phyloP scores from a whole-genome alignment of 2,329 filamentous ascomycete genomes.

The Neofusicoccum sp. region DNA sequence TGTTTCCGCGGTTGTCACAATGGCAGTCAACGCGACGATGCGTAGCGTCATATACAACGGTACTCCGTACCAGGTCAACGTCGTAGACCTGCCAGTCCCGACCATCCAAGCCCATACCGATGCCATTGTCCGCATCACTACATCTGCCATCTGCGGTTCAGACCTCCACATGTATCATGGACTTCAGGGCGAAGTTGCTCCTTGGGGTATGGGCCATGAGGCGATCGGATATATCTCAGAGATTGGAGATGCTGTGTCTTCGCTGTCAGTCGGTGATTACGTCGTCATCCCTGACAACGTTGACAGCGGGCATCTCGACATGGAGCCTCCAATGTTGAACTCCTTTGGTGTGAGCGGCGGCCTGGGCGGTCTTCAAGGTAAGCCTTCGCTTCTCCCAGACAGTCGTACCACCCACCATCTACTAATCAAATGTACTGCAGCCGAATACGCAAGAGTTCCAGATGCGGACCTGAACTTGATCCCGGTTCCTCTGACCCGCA shows the following conservation, averaged over 20 bases:
- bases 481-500: background rate
- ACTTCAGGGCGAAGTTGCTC: background rate
- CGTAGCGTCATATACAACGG: background rate
- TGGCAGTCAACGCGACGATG: conserved; percentile 1
- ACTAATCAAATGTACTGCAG: too few species aligned
- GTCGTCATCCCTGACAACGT: conserved; percentile 19
- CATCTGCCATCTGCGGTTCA: conserved; percentile 36
- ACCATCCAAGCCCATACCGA: conserved; percentile 28
- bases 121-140: conserved; percentile 37
- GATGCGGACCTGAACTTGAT: conserved; percentile 17
- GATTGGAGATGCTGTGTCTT: conserved; percentile 16
- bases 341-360: background rate
- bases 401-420: too few species aligned
- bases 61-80: conserved; percentile 1
- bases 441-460: conserved; percentile 21
- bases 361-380: background rate
- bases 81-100: conserved; percentile 5
- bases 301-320: conserved; percentile 7
- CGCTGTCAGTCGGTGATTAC: conserved; percentile 17
- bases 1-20: too few species aligned
- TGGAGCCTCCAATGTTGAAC: background rate
- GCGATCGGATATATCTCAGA: conserved; percentile 20
- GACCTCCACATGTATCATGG: conserved; percentile 37
- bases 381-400: too few species aligned
- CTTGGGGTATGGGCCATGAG: conserved; percentile 19